Evolutionary conservation across 2,329 filamentous ascomycete genomes (phyloP).

Genomic region (Botryotinia convoluta): DNA sequence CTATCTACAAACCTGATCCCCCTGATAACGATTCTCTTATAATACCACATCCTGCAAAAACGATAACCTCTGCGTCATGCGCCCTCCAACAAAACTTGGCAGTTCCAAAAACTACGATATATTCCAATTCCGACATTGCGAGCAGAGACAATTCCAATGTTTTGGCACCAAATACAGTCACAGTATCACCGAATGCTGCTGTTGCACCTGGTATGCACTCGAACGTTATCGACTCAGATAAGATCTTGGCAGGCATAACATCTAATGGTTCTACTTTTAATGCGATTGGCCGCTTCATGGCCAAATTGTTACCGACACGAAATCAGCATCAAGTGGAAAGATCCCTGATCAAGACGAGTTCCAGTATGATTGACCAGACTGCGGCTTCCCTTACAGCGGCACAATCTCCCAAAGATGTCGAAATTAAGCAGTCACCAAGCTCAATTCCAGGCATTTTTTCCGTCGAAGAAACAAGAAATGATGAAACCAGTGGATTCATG

Average conservation of each 20-base stretch:
- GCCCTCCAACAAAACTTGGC: neutral
- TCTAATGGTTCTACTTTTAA: neutral
- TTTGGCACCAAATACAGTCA: neutral
- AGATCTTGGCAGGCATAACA: neutral
- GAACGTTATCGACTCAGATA: neutral
- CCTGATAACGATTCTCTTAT: neutral
- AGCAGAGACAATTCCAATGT: too few relatives aligned
- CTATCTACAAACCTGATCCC: neutral
- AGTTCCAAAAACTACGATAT: neutral
- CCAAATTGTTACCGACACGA: neutral
- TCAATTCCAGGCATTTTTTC: neutral
- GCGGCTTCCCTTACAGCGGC: constrained; percentile 10
- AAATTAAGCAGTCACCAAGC: constrained; percentile 21
- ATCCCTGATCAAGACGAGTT: neutral
- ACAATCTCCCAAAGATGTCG: constrained; percentile 2
- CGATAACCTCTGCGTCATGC: neutral
- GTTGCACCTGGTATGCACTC: neutral
- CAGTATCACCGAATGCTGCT: neutral
- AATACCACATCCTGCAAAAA: neutral
- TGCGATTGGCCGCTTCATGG: constrained; percentile 10
- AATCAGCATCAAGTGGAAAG: neutral
- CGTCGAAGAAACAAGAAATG: neutral
- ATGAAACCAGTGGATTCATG: constrained; percentile 7
- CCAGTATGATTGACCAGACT: neutral
- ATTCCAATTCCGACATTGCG: neutral